Evolutionary conservation across 805 yeast species (phyloP), one percentile per base, ranked within the genome.

Genomic region (Hanseniaspora singularis): DNA sequence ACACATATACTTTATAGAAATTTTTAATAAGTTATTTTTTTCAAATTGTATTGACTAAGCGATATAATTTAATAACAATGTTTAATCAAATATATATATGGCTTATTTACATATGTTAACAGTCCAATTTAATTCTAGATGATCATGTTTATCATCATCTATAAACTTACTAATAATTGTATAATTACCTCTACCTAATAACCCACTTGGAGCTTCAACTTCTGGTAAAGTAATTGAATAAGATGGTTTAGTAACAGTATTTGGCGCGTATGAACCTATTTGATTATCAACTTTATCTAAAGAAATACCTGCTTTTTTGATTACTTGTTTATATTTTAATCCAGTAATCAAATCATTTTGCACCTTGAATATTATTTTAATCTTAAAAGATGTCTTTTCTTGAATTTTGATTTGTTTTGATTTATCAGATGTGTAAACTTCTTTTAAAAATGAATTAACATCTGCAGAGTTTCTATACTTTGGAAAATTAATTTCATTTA

Each of bases 291-390:
- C 65, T 59, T 81, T 84, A 60, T 85, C 95, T 33, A 88, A 85
- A 22, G 88, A 74, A 52, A 88, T 82, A 28, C 95, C 95, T 1
- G 88, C 77, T 60, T 87, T 83, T 64, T 85, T 86, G 52, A 86
- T 81, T 16, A 76, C 76, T 63, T 85, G 95, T 53, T 84, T 72
- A 62, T 87, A 88, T 60, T 81, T 79, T 59, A 88, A 73, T 1
- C 96, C 96, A 1, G 96, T 87, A 55, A 88, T 79, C 53, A 88
- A 84, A 60, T 84, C 94, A 57, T 82, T 89, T 63, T 87, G 96
- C 28, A 88, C 81, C 54, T 86, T 74, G 67, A 87, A 88, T 53
- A 75, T 78, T 57, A 86, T 76, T 52, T 68, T 74, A 58, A 86
- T 69, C 56, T 76, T 78, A 64, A 85, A 87, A 28, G 76, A 67